Evolutionary conservation across 805 yeast genomes (phyloP), one percentile per base, ranked within the genome.

Genomic region (Saccharomyces paradoxus): DNA sequence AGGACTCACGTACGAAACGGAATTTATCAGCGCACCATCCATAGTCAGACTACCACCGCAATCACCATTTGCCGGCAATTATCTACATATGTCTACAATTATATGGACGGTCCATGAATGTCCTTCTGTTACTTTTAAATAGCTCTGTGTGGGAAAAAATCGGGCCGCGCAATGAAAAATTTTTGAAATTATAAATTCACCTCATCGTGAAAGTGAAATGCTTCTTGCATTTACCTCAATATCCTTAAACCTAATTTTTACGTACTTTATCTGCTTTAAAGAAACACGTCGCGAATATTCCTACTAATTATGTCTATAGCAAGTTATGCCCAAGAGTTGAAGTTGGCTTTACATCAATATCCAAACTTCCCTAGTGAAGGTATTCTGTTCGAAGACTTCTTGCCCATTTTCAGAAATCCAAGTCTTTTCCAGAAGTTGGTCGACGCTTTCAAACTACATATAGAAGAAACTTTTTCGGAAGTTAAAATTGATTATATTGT

Each of bases 311-410:
- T 67, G 71, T 64, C 72, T 41, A 55, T 63, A 27, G 66, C 62
- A 55, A 53, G 63, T 14, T 55, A 63, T 53, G 79, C 81, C 4
- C 66, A 61, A 12, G 84, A 81, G 56, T 70, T 81, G 55, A 81
- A 76, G 64, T 72, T 76, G 24, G 81, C 84, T 54, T 67, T 81
- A 44, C 80, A 77, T 58, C 96, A 89, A 71, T 92, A 87, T 78
- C 96, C 92, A 60, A 89, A 94, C 76, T 94, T 94, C 77, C 99
- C 99, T 46, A 70, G 81, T 55, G 87, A 88, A 74, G 99, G 99
- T 12, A 82, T 94, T 59, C 76, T 94, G 41, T 94, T 94, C 65
- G 98, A 94, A 75, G 99, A 94, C 73, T 92, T 94, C 70, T 78
- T 94, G 67, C 99, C 99, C 50, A 86, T 94, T 60, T 94, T 94